A percentile compares a stretch with the other conserved stretches of the same genome.
Conservation (phyloP, 345 rosid genomes). For the Hypericum perforatum region DNA sequence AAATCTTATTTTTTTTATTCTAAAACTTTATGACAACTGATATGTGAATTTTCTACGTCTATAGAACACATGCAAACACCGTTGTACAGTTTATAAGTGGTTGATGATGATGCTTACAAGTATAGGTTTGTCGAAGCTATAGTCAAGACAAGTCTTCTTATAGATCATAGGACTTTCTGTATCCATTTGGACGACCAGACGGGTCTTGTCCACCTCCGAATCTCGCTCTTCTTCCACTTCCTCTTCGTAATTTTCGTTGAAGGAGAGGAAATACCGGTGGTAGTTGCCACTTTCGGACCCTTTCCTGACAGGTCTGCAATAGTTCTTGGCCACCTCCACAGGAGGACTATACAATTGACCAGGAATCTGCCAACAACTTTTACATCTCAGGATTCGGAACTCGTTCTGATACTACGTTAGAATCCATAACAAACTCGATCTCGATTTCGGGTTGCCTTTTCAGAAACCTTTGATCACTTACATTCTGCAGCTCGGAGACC, state of each 20-base stretch:
- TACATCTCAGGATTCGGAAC: no score
- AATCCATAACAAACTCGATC: no score
- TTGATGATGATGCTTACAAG: slow-evolving; percentile 28
- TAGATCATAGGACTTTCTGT: slow-evolving; percentile 75
- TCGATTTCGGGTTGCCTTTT: no score
- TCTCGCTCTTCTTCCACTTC: slow-evolving; percentile 1
- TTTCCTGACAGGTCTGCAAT: slow-evolving; percentile 55
- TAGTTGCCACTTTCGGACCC: slow-evolving; percentile 43
- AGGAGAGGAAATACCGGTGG: slow-evolving; percentile 59
- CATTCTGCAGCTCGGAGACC: slow-evolving; percentile 78
- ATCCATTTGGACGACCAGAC: slow-evolving; percentile 80
- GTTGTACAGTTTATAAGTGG: background rate
- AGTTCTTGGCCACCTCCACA: slow-evolving; percentile 53
- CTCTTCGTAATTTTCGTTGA: slow-evolving; percentile 29
- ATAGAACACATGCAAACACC: no score
- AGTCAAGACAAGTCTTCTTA: slow-evolving; percentile 77
- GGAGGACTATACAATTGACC: slow-evolving; percentile 60
- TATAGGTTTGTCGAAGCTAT: slow-evolving; percentile 60
- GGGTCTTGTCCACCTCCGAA: slow-evolving; percentile 34
- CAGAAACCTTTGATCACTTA: no score
- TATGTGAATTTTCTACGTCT: no score
- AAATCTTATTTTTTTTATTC: no score
- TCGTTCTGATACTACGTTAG: no score
- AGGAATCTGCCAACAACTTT: slow-evolving; percentile 33
- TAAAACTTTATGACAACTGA: no score